A percentile compares a stretch with the other conserved stretches of the same genome.
These are phyloP conservation scores for Tricholoma furcatifolium DNA, from an alignment of 768 basidiomycete genomes.

Conservation along the genomic window DNA sequence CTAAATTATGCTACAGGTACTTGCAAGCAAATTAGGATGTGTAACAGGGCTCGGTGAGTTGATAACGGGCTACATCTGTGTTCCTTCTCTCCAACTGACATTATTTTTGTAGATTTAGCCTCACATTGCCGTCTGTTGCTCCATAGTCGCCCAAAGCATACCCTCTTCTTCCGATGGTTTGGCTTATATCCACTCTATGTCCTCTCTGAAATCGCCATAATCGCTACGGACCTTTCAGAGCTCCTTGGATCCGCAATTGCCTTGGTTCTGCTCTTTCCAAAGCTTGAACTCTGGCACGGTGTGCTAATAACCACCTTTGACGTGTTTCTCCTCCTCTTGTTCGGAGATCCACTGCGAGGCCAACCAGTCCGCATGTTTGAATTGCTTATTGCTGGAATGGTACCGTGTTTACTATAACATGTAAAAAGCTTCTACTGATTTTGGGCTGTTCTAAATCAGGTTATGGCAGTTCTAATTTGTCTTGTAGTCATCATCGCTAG, in stretches of 20 bases:
- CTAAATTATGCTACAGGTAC: slow-evolving; percentile 42
- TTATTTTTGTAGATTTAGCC: slow-evolving; percentile 38
- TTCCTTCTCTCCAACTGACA: too few relatives aligned
- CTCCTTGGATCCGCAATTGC: slow-evolving; percentile 82
- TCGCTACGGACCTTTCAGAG: slow-evolving; percentile 80
- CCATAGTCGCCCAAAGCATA: slow-evolving; percentile 62
- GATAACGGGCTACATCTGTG: too few relatives aligned
- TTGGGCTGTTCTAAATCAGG: slow-evolving; percentile 31
- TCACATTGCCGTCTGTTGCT: slow-evolving; percentile 63
- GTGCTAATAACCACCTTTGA: slow-evolving; percentile 69
- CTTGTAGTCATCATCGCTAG: slow-evolving; percentile 76
- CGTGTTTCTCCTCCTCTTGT: slow-evolving; percentile 66
- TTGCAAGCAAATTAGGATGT: slow-evolving; percentile 79
- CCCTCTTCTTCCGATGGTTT: slow-evolving; percentile 53
- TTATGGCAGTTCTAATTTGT: slow-evolving; percentile 71
- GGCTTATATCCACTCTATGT: slow-evolving; percentile 65
- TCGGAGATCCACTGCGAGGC: slow-evolving; percentile 68
- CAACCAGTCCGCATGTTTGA: slow-evolving; percentile 72
- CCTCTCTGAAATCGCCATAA: slow-evolving; percentile 68
- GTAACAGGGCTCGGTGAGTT: slow-evolving; percentile 74
- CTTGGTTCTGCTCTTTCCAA: slow-evolving; percentile 70
- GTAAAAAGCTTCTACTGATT: not conserved
- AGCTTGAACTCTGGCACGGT: slow-evolving; percentile 66
- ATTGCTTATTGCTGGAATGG: slow-evolving; percentile 58
- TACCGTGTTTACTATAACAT: slow-evolving; percentile 30